Percentiles rank a stretch among this genome's conserved stretches.
Conservation (phyloP, 73 alveolate genomes). For the Paramecium sonneborni region DNA sequence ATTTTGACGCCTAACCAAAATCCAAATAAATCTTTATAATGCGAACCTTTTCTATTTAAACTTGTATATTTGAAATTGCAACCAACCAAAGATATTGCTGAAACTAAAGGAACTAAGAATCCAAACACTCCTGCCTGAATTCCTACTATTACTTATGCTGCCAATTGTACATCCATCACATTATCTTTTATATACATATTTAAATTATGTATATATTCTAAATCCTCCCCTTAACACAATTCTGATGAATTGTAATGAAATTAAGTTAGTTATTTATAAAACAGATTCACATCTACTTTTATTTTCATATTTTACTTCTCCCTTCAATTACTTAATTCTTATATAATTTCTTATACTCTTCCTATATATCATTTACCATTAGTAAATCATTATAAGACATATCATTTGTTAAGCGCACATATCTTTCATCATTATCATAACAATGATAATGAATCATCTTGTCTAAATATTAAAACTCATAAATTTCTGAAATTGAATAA, state of each 20-base stretch:
- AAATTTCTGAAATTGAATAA: not conserved
- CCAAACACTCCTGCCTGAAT: slow-evolving; percentile 35
- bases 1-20: slow-evolving; percentile 24
- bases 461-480: not conserved
- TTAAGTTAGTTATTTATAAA: not conserved
- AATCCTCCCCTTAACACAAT: not conserved
- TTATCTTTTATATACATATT: not conserved
- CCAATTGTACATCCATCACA: not conserved
- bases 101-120: not conserved
- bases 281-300: not conserved
- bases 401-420: not conserved
- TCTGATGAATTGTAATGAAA: slow-evolving; percentile 2
- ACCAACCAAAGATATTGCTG: slow-evolving; percentile 2
- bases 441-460: not conserved
- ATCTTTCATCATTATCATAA: not conserved
- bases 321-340: not conserved
- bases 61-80: not conserved
- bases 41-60: not conserved
- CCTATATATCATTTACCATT: not conserved
- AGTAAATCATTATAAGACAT: not conserved
- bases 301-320: not conserved
- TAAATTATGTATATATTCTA: not conserved
- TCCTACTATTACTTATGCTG: not conserved
- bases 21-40: not conserved
- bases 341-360: not conserved